Conservation (phyloP, 1,139 yeast species). For the Suhomyces wounanorum region DNA sequence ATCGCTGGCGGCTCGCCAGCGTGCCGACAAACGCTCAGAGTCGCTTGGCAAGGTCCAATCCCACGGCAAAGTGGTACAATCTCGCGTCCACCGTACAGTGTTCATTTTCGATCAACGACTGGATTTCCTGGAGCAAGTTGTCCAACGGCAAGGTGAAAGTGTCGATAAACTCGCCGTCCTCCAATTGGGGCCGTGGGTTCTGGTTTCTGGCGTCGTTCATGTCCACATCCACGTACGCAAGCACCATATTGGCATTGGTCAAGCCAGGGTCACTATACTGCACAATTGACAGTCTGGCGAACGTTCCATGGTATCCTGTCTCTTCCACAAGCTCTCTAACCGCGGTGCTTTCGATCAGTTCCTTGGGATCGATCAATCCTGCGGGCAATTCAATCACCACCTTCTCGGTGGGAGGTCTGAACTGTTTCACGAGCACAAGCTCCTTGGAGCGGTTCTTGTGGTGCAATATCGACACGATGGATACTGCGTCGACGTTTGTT, state of each 20-base stretch:
- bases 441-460: slow-evolving; percentile 45
- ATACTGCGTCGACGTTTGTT: slow-evolving; percentile 82
- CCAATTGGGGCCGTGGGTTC: slow-evolving; percentile 72
- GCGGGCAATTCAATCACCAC: slow-evolving; percentile 95
- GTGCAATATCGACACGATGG: slow-evolving; percentile 71
- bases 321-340: slow-evolving; percentile 86
- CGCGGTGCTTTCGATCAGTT: slow-evolving; percentile 76
- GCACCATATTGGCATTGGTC: slow-evolving; percentile 82
- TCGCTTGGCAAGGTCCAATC: slow-evolving; percentile 36
- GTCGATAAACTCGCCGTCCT: slow-evolving; percentile 88
- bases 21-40: background rate
- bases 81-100: slow-evolving; percentile 86
- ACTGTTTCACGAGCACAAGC: slow-evolving; percentile 80
- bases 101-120: slow-evolving; percentile 48
- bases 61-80: slow-evolving; percentile 82
- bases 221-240: slow-evolving; percentile 82
- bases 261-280: slow-evolving; percentile 92
- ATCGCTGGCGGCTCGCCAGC: background rate
- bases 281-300: slow-evolving; percentile 43
- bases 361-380: slow-evolving; percentile 86
- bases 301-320: slow-evolving; percentile 81
- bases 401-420: slow-evolving; percentile 87
- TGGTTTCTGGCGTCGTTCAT: slow-evolving; percentile 61
- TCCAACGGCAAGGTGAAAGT: slow-evolving; percentile 69
- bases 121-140: slow-evolving; percentile 56